These are phyloP conservation scores for Penicillium argentinense DNA, from an alignment of 495 filamentous ascomycete genomes.

Conservation along the genomic window DNA sequence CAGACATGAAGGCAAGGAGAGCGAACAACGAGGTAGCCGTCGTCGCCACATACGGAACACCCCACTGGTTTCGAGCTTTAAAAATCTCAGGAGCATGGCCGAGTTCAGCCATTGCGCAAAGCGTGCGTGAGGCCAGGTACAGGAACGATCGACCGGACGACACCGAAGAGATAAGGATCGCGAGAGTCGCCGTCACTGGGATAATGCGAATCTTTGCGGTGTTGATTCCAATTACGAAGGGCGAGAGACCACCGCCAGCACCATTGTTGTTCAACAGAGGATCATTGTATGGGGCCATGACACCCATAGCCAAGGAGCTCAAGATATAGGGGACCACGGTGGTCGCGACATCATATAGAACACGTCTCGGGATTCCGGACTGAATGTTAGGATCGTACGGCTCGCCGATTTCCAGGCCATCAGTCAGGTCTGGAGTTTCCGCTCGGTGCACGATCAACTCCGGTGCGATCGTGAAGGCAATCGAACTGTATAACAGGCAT, in stretches of 20 bases:
- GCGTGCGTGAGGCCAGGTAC: conserved; percentile 53
- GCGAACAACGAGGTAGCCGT: conserved; percentile 39
- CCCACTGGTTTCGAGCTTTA: conserved; percentile 38
- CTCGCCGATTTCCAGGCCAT: conserved; percentile 25
- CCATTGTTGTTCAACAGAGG: conserved; percentile 49
- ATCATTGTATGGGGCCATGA: conserved; percentile 58
- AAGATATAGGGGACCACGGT: conserved; percentile 60
- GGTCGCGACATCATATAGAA: conserved; percentile 22
- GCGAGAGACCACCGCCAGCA: conserved; percentile 46
- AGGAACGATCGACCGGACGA: conserved; percentile 64
- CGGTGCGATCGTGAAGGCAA: conserved; percentile 55
- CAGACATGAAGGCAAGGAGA: conserved; percentile 34
- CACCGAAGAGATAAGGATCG: conserved; percentile 73
- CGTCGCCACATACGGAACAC: conserved; percentile 50
- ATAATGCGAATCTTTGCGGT: conserved; percentile 55
- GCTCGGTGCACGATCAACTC: conserved; percentile 55
- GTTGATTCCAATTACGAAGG: conserved; percentile 34
- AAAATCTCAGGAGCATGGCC: conserved; percentile 47
- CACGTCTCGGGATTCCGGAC: conserved; percentile 20
- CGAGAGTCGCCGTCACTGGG: conserved; percentile 63
- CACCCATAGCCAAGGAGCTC: conserved; percentile 55
- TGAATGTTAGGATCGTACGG: background rate
- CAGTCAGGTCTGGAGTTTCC: conserved; percentile 42
- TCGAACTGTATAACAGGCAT: conserved; percentile 55
- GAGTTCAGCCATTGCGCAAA: conserved; percentile 48